Percentiles rank a stretch among this genome's conserved stretches.
These are phyloP conservation scores for Telfairia occidentalis DNA, from an alignment of 331 rosid genomes.

Conservation along the genomic window DNA sequence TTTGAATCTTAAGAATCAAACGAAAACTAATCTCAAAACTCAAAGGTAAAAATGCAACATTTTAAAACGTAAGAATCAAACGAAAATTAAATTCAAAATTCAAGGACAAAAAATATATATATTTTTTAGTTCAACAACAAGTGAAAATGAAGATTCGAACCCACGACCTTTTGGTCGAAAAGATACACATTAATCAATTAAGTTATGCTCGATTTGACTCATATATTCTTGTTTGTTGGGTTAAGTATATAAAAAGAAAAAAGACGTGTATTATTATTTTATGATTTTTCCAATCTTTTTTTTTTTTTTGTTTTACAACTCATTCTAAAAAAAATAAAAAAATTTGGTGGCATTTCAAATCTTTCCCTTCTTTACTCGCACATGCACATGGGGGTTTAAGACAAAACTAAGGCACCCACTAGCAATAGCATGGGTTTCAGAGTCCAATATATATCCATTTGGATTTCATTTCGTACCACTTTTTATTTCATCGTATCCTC, in stretches of 20 bases:
- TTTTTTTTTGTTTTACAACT: not conserved
- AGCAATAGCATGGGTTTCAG: not conserved
- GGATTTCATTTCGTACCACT: constrained; percentile 5
- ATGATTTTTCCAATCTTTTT: not conserved
- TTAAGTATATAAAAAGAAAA: not conserved
- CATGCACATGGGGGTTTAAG: not conserved
- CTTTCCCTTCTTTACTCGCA: not conserved
- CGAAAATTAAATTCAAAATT: too few species aligned
- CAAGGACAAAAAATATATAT: too few species aligned
- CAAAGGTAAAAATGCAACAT: too few species aligned
- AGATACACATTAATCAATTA: too few species aligned
- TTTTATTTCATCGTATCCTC: constrained; percentile 1
- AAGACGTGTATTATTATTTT: not conserved
- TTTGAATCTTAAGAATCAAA: too few species aligned
- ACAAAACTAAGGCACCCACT: not conserved
- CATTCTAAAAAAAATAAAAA: not conserved
- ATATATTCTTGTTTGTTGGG: not conserved
- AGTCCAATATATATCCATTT: not conserved
- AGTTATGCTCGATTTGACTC: too few species aligned
- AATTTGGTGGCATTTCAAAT: constrained; percentile 2
- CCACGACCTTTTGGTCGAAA: too few species aligned
- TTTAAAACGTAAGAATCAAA: too few species aligned
- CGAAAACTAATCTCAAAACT: too few species aligned
- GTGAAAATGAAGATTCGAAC: too few species aligned
- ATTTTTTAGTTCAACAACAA: too few species aligned